Evolutionary conservation across 768 basidiomycete genomes (phyloP), one percentile per base, ranked within the genome.

Genomic region (Leccinum longicurvipes): DNA sequence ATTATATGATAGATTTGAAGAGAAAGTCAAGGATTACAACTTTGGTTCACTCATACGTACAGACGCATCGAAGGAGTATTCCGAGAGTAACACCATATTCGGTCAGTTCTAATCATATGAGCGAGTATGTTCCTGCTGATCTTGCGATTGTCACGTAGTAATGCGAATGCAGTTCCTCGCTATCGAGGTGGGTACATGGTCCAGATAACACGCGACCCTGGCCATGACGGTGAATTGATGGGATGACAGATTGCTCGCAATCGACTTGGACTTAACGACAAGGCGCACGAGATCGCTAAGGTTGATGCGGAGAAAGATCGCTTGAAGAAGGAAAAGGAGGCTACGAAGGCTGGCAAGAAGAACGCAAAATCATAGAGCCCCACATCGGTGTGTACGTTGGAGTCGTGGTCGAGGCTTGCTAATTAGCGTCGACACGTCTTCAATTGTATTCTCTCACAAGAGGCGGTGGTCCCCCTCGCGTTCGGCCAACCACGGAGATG

Each of bases 11-110:
- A 91, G 91, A 56, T 97, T 95, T 74, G 89, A 96, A 74, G 86
- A 89, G 56, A 90, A 88, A 66, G 77, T 98, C 52, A 88, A 89
- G 66, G 93, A 98, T 62, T 92, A 89, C 75, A 98, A 98, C 79
- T 98, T 98, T 73, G 97, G 97, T 19, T 98, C 92, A 2, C 77
- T 99, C 61, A 88, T 99, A 60, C 83, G 97, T 50, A 86, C 82
- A 47, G 83, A 97, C 65, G 81, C 87, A 34, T 77, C 75, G 47
- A 78, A 82, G 54, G 93, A 95, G 68, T 99, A 98, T 71, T 84
- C 82, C 11, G 89, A 98, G 77, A 81, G 78, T 29, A 99, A 98
- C 75, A 91, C 93, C 6, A 96, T 98, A 60, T 94, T 99, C 67
- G 95, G 94, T 90, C 19, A 81, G 68, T 25, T 51, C 54, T 17